Conservation (phyloP, 176 grass and related monocot genomes). For the Ensete glaucum region DNA sequence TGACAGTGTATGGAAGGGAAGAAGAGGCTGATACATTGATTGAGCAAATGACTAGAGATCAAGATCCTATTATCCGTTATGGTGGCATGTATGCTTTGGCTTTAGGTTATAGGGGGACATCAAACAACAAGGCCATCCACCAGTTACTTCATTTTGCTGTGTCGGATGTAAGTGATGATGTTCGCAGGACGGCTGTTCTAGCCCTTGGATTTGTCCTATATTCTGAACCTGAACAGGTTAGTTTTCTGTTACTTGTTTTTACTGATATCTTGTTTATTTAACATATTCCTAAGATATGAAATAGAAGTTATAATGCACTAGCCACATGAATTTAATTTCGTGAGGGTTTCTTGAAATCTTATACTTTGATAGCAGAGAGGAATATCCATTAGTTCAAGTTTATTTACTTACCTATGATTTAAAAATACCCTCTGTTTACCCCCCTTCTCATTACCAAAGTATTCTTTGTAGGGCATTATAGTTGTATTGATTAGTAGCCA, state of each 20-base stretch:
- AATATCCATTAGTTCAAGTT: too few relatives aligned
- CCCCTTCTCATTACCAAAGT: not conserved
- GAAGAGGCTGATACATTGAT: conserved; percentile 95
- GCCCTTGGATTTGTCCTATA: conserved; percentile 97
- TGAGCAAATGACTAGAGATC: conserved; percentile 94
- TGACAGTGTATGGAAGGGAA: conserved; percentile 97
- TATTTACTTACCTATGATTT: not conserved
- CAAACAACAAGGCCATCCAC: conserved; percentile 98
- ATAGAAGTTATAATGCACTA: too few relatives aligned
- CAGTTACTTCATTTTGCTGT: conserved; percentile 98
- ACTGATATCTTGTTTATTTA: not conserved
- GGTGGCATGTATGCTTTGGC: conserved; percentile 99
- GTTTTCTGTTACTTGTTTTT: conserved; percentile 9
- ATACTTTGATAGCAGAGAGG: too few relatives aligned
- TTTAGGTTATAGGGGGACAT: conserved; percentile 89
- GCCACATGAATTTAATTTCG: too few relatives aligned
- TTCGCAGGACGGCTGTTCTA: conserved; percentile 93
- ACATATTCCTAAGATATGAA: not conserved
- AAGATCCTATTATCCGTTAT: conserved; percentile 98
- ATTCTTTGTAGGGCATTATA: not conserved
- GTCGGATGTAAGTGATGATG: conserved; percentile 98
- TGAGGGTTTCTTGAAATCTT: not conserved
- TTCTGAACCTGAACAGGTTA: conserved; percentile 90
- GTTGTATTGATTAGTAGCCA: not conserved
- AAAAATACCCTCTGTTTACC: not conserved